phyloP scores from a whole-genome alignment of 2,329 filamentous ascomycete genomes.

The Raffaelea deltoideospora region DNA sequence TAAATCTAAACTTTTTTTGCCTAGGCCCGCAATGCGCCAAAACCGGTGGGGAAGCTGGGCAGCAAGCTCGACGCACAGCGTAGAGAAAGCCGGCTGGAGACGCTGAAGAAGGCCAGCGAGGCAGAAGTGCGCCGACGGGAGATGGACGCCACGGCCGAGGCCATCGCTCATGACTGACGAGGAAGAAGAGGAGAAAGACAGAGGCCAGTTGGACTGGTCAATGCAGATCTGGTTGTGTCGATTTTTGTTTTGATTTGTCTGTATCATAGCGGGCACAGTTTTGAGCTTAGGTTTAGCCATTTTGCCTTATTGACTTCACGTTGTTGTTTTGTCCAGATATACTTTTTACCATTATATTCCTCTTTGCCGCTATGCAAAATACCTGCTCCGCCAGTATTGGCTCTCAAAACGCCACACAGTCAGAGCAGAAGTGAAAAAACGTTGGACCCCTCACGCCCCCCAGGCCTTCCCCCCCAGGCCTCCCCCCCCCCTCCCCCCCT shows the following conservation, averaged over 20 bases:
- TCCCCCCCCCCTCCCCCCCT: slow-evolving; percentile 7
- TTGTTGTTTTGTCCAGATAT: too few relatives aligned
- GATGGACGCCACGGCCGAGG: slow-evolving; percentile 45
- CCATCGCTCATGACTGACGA: slow-evolving; percentile 44
- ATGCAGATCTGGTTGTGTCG: too few relatives aligned
- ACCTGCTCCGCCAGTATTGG: too few relatives aligned
- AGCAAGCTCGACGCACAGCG: slow-evolving; percentile 61
- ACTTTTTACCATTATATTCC: too few relatives aligned
- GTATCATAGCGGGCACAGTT: too few relatives aligned
- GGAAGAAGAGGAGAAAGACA: neutral
- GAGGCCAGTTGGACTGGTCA: too few relatives aligned
- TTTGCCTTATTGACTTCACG: too few relatives aligned
- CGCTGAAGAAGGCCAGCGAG: slow-evolving; percentile 51
- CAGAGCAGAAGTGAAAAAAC: too few relatives aligned
- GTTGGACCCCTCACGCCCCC: neutral
- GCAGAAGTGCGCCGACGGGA: slow-evolving; percentile 52
- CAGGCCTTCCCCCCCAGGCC: neutral
- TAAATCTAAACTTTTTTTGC: too few relatives aligned
- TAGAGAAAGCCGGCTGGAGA: slow-evolving; percentile 54
- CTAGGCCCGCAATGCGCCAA: slow-evolving; percentile 20
- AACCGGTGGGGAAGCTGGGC: slow-evolving; percentile 52
- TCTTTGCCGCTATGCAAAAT: neutral
- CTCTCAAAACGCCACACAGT: too few relatives aligned
- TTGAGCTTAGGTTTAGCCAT: too few relatives aligned
- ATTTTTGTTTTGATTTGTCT: too few relatives aligned